Percentiles rank a stretch among this genome's conserved stretches.
phyloP scores from a whole-genome alignment of 164 flowering plant species.

The Magnolia officinalis region DNA sequence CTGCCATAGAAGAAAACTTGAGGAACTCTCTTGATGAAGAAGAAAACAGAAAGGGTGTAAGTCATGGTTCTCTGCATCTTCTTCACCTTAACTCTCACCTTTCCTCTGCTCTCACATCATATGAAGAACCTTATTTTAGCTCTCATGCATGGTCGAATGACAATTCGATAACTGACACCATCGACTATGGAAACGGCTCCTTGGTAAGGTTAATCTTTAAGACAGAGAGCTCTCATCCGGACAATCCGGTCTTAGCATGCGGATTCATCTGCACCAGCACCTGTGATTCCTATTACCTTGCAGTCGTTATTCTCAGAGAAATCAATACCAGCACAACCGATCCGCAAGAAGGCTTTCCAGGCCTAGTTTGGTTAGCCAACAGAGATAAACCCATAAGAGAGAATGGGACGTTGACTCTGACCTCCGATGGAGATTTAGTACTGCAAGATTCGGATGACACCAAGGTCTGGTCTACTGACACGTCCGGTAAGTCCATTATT shows the following conservation, averaged over 20 bases:
- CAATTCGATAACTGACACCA: background rate
- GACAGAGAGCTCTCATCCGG: background rate
- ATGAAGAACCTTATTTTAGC: background rate
- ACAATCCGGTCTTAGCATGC: background rate
- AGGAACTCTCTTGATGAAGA: no score
- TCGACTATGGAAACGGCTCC: background rate
- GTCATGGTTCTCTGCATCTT: background rate
- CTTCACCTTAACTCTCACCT: background rate
- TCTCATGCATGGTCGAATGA: background rate
- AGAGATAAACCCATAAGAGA: slow-evolving; percentile 15
- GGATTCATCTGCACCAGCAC: background rate
- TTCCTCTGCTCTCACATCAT: background rate
- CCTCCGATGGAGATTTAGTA: slow-evolving; percentile 21
- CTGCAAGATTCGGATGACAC: slow-evolving; percentile 23
- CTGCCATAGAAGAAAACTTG: no score
- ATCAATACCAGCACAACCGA: background rate
- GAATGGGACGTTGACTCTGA: slow-evolving; percentile 16
- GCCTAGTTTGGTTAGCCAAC: slow-evolving; percentile 20
- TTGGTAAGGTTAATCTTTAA: background rate
- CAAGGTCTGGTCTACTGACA: slow-evolving; percentile 29
- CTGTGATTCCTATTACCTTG: background rate
- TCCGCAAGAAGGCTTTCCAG: background rate
- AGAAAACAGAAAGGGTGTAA: no score
- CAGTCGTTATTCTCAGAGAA: background rate
- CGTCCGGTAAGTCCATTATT: slow-evolving; percentile 16